Conservation (phyloP, 805 yeast species). For the Crinitomyces ghanaensis region DNA sequence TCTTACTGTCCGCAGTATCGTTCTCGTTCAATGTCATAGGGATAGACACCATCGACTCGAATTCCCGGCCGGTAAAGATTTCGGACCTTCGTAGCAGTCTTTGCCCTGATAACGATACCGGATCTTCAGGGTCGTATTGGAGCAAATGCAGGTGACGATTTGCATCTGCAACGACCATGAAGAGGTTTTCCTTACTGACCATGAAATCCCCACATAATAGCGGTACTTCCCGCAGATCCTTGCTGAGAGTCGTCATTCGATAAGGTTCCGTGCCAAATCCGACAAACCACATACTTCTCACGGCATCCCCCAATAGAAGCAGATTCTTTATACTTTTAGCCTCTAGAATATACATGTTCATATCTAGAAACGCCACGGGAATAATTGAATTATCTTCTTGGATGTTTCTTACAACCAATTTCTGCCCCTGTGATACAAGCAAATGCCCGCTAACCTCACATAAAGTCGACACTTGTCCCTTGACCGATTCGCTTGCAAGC, state of each 20-base stretch:
- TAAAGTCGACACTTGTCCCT: constrained; percentile 74
- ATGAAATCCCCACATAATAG: constrained; percentile 68
- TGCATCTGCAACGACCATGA: constrained; percentile 57
- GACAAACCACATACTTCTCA: constrained; percentile 63
- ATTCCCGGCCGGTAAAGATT: constrained; percentile 51
- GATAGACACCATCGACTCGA: constrained; percentile 20
- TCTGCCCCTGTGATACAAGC: constrained; percentile 78
- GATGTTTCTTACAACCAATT: constrained; percentile 63
- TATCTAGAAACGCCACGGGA: constrained; percentile 88
- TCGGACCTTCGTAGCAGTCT: constrained; percentile 57
- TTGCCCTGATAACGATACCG: constrained; percentile 70
- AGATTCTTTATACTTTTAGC: constrained; percentile 76
- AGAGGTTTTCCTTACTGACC: constrained; percentile 57
- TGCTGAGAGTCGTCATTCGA: constrained; percentile 66
- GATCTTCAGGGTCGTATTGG: constrained; percentile 88
- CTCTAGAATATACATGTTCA: constrained; percentile 68
- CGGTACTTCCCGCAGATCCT: constrained; percentile 53
- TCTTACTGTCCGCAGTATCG: constrained; percentile 11
- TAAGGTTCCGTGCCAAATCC: constrained; percentile 96
- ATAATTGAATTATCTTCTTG: constrained; percentile 78
- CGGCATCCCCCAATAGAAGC: constrained; percentile 68
- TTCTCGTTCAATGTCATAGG: constrained; percentile 13
- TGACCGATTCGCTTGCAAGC: constrained; percentile 57
- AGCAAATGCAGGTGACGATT: constrained; percentile 55
- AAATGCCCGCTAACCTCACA: constrained; percentile 77